These are phyloP conservation scores for Phytophthora palmivora DNA, from an alignment of 352 stramenopile species.

Conservation along the genomic window DNA sequence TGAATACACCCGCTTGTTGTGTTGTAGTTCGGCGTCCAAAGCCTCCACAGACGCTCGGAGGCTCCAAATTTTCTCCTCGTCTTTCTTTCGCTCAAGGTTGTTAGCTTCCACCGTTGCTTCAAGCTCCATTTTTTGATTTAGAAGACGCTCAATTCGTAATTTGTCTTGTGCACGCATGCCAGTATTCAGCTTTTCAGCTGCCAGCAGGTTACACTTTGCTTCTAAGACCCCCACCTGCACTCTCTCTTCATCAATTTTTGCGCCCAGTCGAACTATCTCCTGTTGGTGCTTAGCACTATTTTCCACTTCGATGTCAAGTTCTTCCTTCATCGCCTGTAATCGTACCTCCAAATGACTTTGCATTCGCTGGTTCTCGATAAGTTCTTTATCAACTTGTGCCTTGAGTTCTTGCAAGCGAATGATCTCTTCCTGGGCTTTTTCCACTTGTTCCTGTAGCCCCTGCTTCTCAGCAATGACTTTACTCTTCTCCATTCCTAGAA, in stretches of 20 bases:
- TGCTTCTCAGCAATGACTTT: constrained; percentile 56
- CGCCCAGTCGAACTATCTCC: constrained; percentile 47
- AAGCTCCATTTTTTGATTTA: constrained; percentile 84
- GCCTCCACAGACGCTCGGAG: constrained; percentile 68
- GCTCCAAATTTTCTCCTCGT: constrained; percentile 80
- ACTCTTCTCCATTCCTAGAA: constrained; percentile 68
- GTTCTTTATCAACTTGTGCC: constrained; percentile 48
- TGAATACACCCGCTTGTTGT: constrained; percentile 82
- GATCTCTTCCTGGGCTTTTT: constrained; percentile 38
- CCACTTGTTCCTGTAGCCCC: constrained; percentile 40
- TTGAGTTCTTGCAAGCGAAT: constrained; percentile 47
- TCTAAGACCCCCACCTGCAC: constrained; percentile 69
- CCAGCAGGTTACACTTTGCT: constrained; percentile 70
- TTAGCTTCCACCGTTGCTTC: constrained; percentile 65
- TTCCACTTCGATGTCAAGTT: constrained; percentile 68
- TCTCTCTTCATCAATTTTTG: constrained; percentile 63
- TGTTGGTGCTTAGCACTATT: constrained; percentile 41
- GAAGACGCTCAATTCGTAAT: constrained; percentile 72
- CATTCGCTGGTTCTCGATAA: constrained; percentile 54
- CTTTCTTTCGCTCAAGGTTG: constrained; percentile 61
- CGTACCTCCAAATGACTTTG: constrained; percentile 58
- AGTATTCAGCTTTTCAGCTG: constrained; percentile 76
- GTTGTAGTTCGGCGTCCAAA: constrained; percentile 79
- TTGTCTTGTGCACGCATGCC: constrained; percentile 85
- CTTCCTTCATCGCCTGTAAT: constrained; percentile 71